phyloP scores from a whole-genome alignment of 179 eudicot species.

The Drosera spatulata region DNA sequence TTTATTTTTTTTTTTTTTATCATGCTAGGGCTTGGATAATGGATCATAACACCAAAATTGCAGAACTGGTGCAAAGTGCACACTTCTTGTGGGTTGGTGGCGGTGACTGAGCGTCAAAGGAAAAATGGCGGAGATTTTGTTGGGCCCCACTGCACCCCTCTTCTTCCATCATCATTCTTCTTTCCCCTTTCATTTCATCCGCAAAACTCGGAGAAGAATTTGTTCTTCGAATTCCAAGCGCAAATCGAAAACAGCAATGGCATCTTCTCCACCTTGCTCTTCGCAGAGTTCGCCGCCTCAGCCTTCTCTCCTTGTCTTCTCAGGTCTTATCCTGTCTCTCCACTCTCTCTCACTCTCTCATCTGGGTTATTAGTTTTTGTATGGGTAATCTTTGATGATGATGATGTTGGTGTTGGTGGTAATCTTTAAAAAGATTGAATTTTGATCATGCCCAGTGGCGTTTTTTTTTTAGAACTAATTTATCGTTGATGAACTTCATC shows the following conservation, averaged over 20 bases:
- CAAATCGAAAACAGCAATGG: conserved; percentile 10
- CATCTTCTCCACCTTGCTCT: conserved; percentile 11
- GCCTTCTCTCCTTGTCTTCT: conserved; percentile 39
- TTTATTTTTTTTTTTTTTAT: too few relatives aligned
- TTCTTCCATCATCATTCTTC: neutral
- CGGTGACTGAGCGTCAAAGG: too few relatives aligned
- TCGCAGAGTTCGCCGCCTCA: conserved; percentile 5
- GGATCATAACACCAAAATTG: too few relatives aligned
- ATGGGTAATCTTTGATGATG: neutral
- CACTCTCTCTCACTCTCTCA: neutral
- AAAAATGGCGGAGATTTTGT: too few relatives aligned
- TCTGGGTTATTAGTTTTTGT: neutral
- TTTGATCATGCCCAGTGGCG: too few relatives aligned
- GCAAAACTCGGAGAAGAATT: neutral
- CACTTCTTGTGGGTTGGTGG: too few relatives aligned
- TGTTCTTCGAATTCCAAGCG: conserved; percentile 1
- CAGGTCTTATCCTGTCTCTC: conserved; percentile 16
- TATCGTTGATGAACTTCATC: neutral
- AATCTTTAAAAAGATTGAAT: too few relatives aligned
- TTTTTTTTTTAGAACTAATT: too few relatives aligned
- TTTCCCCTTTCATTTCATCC: neutral
- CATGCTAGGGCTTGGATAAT: too few relatives aligned
- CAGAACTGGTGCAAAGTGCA: too few relatives aligned
- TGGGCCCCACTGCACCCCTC: too few relatives aligned
- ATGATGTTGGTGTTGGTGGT: neutral